A percentile compares a stretch with the other conserved stretches of the same genome.
These are phyloP conservation scores for Nemania sp. DNA, from an alignment of 2,329 filamentous ascomycete genomes.

Conservation along the genomic window DNA sequence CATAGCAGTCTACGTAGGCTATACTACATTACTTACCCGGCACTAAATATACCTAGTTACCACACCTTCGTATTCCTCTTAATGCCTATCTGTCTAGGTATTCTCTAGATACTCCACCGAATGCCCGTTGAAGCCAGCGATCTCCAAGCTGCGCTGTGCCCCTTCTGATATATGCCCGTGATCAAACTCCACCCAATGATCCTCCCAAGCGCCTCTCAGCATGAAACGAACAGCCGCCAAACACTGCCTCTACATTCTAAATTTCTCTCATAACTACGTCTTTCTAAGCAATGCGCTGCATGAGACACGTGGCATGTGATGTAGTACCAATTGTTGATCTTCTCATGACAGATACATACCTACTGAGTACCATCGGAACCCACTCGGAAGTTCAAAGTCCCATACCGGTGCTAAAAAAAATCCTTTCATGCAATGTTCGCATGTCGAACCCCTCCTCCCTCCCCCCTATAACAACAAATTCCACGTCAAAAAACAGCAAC, in stretches of 20 bases:
- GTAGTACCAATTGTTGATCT: constrained; percentile 12
- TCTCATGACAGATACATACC: constrained; percentile 20
- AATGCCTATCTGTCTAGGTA: neutral
- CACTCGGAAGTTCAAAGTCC: constrained; percentile 29
- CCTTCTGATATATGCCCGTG: constrained; percentile 10
- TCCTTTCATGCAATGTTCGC: constrained; percentile 26
- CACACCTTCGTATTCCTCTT: constrained; percentile 8
- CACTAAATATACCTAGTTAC: neutral
- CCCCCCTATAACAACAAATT: neutral
- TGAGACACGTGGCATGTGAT: constrained; percentile 27
- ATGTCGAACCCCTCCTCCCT: constrained; percentile 1
- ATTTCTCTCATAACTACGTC: constrained; percentile 11
- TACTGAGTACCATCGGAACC: constrained; percentile 15
- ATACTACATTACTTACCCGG: neutral
- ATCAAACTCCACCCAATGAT: constrained; percentile 25
- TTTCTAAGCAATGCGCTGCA: constrained; percentile 8
- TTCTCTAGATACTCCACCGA: constrained; percentile 12
- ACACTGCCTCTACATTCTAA: constrained; percentile 11
- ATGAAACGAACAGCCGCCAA: constrained; percentile 12
- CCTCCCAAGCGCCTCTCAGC: constrained; percentile 26
- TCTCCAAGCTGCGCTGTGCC: constrained; percentile 17
- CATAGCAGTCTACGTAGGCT: neutral
- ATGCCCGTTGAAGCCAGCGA: constrained; percentile 9
- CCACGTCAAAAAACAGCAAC: constrained; percentile 11
- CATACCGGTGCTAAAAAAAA: constrained; percentile 14